A percentile compares a stretch with the other conserved stretches of the same genome.
phyloP scores from a whole-genome alignment of 2,329 filamentous ascomycete genomes.

The Sporothrix brunneoviolacea region DNA sequence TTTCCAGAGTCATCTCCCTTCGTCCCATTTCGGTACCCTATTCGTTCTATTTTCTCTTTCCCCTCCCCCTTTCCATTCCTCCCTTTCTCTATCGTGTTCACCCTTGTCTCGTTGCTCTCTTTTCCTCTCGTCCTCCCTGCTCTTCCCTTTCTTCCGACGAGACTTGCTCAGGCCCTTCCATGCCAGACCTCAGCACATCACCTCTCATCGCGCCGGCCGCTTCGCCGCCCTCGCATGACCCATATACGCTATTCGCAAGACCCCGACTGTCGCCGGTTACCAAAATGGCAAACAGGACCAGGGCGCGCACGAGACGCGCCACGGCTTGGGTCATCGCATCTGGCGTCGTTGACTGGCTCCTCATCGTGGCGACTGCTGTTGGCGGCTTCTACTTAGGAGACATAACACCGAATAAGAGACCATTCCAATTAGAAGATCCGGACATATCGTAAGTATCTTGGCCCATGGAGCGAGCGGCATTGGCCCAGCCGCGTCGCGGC shows the following conservation, averaged over 20 bases:
- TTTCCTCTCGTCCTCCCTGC: too few species aligned
- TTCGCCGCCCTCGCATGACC: not conserved
- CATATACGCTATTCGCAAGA: not conserved
- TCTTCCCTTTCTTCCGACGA: too few species aligned
- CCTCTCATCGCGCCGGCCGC: conserved; percentile 3
- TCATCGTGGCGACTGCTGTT: conserved; percentile 53
- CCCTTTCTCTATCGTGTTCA: too few species aligned
- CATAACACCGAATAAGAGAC: conserved; percentile 58
- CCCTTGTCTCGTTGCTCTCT: too few species aligned
- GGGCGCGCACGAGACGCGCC: not conserved
- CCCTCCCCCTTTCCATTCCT: too few species aligned
- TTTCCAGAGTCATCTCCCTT: too few species aligned
- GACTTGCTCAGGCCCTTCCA: too few species aligned
- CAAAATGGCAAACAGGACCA: conserved; percentile 28
- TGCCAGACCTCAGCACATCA: conserved; percentile 15
- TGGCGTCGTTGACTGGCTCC: conserved; percentile 68
- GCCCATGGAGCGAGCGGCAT: too few species aligned
- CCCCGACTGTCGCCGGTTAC: not conserved
- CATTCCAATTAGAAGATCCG: conserved; percentile 66
- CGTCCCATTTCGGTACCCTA: too few species aligned
- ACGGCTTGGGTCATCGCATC: conserved; percentile 46
- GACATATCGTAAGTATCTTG: conserved; percentile 58
- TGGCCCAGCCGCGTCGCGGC: too few species aligned
- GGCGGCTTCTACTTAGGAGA: conserved; percentile 54
- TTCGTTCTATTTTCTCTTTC: too few species aligned